Evolutionary conservation across 805 yeast species (phyloP).

Genomic region (Candida xiaguanensis): DNA sequence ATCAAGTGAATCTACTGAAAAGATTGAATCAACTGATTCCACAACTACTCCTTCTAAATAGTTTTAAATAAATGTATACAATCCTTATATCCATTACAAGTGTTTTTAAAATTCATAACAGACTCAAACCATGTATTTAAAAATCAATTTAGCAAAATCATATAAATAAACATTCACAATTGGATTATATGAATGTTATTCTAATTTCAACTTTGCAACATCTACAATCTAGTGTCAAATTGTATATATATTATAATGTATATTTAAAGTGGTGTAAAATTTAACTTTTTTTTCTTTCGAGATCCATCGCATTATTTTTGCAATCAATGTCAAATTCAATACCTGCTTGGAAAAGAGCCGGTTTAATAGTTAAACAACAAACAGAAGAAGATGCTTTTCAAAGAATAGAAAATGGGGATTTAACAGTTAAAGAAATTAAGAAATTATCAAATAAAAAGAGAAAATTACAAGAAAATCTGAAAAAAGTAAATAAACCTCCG

Average conservation of each 20-base stretch:
- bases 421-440: constrained; percentile 43
- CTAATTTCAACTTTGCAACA: background rate
- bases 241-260: too few relatives aligned
- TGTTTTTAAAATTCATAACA: constrained; percentile 22
- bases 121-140: constrained; percentile 48
- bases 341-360: constrained; percentile 84
- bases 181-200: background rate
- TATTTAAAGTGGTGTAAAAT: constrained; percentile 1
- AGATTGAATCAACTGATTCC: too few relatives aligned
- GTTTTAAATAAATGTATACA: constrained; percentile 30
- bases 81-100: constrained; percentile 44
- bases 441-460: constrained; percentile 31
- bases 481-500: constrained; percentile 44
- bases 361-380: constrained; percentile 56
- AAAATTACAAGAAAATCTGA: constrained; percentile 19
- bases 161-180: background rate
- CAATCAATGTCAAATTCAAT: constrained; percentile 11
- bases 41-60: too few relatives aligned
- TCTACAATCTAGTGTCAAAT: background rate
- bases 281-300: constrained; percentile 2
- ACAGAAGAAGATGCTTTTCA: constrained; percentile 43
- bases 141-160: constrained; percentile 32
- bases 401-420: constrained; percentile 35
- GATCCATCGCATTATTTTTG: constrained; percentile 2
- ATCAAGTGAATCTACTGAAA: background rate